Evolutionary conservation across 2,329 filamentous ascomycete genomes (phyloP).

Genomic region (Colletotrichum chrysophilum): DNA sequence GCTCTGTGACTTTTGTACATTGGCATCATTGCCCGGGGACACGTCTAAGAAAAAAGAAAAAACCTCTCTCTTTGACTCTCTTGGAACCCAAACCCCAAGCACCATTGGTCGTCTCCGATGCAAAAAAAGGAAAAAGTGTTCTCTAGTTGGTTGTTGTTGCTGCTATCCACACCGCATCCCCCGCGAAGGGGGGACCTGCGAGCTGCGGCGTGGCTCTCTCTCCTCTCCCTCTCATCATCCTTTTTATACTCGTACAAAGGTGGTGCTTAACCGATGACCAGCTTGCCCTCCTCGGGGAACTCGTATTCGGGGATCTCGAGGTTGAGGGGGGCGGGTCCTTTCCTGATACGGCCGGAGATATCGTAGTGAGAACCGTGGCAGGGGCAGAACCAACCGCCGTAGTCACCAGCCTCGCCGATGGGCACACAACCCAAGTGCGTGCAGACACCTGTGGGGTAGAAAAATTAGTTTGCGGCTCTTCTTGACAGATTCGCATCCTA

Average conservation of each 20-base stretch:
- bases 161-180: neutral
- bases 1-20: slow-evolving; percentile 24
- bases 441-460: slow-evolving; percentile 78
- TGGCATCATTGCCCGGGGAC: slow-evolving; percentile 22
- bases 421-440: slow-evolving; percentile 99
- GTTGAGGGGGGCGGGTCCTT: slow-evolving; percentile 96
- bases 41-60: slow-evolving; percentile 24
- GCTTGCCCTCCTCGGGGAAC: slow-evolving; percentile 87
- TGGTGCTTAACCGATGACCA: slow-evolving; percentile 85
- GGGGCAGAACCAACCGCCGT: slow-evolving; percentile 99
- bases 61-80: neutral
- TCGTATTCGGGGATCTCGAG: slow-evolving; percentile 93
- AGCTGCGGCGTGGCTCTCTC: neutral
- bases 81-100: slow-evolving; percentile 15
- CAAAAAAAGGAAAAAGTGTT: slow-evolving; percentile 19
- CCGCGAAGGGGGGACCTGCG: neutral
- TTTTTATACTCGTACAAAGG: slow-evolving; percentile 21
- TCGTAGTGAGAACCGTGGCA: slow-evolving; percentile 99
- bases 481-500: neutral
- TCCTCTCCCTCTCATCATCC: neutral
- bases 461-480: slow-evolving; percentile 25
- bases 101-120: slow-evolving; percentile 18
- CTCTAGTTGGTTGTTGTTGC: slow-evolving; percentile 19
- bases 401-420: slow-evolving; percentile 98
- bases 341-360: slow-evolving; percentile 97